Percentiles rank a stretch among this genome's conserved stretches.
These are phyloP conservation scores for Brassica napus DNA, from an alignment of 345 rosid genomes.

Conservation along the genomic window DNA sequence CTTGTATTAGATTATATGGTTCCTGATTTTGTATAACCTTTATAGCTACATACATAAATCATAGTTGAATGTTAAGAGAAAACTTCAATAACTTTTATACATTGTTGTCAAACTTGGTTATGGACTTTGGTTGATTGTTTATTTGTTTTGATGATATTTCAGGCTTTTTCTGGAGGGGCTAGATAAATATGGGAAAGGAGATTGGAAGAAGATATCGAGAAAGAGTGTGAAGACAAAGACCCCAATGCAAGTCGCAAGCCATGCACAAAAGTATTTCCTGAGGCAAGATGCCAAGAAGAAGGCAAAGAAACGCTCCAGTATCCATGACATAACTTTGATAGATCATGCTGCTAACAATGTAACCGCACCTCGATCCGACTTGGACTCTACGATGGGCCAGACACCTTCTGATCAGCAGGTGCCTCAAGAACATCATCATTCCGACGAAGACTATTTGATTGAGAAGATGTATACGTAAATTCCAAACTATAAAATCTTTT, in stretches of 20 bases:
- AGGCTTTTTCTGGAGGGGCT: conserved; percentile 62
- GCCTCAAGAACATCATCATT: background rate
- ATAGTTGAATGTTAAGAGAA: background rate
- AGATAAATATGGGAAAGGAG: conserved; percentile 50
- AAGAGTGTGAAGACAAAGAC: conserved; percentile 56
- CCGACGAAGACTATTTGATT: background rate
- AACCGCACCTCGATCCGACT: conserved; percentile 15
- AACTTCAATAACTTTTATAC: background rate
- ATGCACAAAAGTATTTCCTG: conserved; percentile 69
- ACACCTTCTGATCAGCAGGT: background rate
- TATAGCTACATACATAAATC: background rate
- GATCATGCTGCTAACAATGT: conserved; percentile 16
- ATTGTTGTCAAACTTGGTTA: background rate
- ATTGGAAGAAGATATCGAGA: conserved; percentile 72
- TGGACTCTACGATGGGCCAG: conserved; percentile 17
- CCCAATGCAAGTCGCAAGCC: conserved; percentile 75
- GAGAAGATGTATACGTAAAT: background rate
- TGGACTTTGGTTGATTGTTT: background rate
- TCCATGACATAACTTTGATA: background rate
- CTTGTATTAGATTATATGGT: background rate
- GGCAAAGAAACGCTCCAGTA: conserved; percentile 55
- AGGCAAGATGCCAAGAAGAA: conserved; percentile 45
- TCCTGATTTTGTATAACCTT: background rate
- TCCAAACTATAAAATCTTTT: background rate
- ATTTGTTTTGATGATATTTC: conserved; percentile 4